Conservation (phyloP, 768 basidiomycete genomes). For the Boletus patriciae region DNA sequence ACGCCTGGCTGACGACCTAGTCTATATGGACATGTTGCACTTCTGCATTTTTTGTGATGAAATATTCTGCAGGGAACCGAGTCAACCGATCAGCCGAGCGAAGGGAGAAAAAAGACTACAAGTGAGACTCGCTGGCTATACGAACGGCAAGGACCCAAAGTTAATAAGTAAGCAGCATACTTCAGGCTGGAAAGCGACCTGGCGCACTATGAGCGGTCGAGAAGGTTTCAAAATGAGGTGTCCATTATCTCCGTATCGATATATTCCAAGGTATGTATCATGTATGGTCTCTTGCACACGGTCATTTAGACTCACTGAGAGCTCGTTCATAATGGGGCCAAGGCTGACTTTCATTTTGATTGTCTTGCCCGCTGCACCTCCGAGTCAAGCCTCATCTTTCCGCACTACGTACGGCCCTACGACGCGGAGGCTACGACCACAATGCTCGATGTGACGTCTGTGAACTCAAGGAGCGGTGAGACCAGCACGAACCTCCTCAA, state of each 20-base stretch:
- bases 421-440: constrained; percentile 3
- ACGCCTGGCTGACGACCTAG: too few species aligned
- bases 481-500: constrained; percentile 8
- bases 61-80: too few species aligned
- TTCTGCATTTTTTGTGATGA: too few species aligned
- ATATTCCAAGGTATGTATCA: constrained; percentile 1
- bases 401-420: constrained; percentile 3
- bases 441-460: constrained; percentile 7
- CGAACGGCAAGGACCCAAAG: too few species aligned
- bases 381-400: constrained; percentile 3
- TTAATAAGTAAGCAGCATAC: too few species aligned
- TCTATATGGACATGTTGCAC: too few species aligned
- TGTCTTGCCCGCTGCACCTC: constrained; percentile 7
- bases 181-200: too few species aligned
- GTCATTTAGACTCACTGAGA: constrained; percentile 28
- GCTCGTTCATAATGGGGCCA: constrained; percentile 16
- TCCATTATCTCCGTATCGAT: constrained; percentile 17
- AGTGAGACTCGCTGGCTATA: too few species aligned
- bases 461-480: constrained; percentile 11
- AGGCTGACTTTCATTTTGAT: constrained; percentile 15
- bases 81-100: too few species aligned
- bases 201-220: too few species aligned
- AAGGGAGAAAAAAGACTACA: too few species aligned
- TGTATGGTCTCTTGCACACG: constrained; percentile 20
- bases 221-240: too few species aligned